These are phyloP conservation scores for Ceratocystis harringtonii DNA, from an alignment of 2,329 filamentous ascomycete species.

Conservation along the genomic window DNA sequence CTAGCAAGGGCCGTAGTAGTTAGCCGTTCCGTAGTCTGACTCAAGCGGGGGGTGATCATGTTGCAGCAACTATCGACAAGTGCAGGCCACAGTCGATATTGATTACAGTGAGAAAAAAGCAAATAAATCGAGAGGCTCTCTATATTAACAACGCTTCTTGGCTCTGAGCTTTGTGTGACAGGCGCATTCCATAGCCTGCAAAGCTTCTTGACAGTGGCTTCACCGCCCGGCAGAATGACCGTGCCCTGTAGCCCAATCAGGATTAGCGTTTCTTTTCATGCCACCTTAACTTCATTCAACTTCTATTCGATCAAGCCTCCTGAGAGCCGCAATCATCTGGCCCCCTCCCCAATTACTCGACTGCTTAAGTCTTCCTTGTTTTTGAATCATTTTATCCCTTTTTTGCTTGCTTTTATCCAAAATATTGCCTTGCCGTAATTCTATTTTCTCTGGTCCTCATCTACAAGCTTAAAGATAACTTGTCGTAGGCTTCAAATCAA, in stretches of 20 bases:
- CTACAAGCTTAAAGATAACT: neutral
- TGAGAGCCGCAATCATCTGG: constrained; percentile 21
- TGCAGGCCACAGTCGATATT: neutral
- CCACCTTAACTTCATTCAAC: constrained; percentile 28
- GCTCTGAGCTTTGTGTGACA: neutral
- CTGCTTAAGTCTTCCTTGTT: neutral
- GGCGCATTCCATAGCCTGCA: neutral
- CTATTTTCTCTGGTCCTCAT: constrained; percentile 8
- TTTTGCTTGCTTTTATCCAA: constrained; percentile 1
- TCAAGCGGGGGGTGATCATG: neutral
- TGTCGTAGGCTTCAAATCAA: neutral
- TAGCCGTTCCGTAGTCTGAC: neutral
- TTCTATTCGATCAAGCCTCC: constrained; percentile 23
- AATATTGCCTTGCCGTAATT: constrained; percentile 2
- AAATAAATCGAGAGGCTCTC: neutral
- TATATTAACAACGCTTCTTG: neutral
- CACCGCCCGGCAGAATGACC: constrained; percentile 28
- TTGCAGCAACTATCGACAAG: neutral
- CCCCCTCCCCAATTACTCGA: neutral
- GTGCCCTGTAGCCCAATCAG: constrained; percentile 21
- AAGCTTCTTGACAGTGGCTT: constrained; percentile 9
- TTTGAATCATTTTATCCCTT: neutral
- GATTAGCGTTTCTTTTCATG: constrained; percentile 28
- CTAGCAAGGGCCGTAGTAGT: constrained; percentile 23
- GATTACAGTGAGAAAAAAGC: neutral